Evolutionary conservation across 164 flowering plant species (phyloP).

Genomic region (Vitis riparia): DNA sequence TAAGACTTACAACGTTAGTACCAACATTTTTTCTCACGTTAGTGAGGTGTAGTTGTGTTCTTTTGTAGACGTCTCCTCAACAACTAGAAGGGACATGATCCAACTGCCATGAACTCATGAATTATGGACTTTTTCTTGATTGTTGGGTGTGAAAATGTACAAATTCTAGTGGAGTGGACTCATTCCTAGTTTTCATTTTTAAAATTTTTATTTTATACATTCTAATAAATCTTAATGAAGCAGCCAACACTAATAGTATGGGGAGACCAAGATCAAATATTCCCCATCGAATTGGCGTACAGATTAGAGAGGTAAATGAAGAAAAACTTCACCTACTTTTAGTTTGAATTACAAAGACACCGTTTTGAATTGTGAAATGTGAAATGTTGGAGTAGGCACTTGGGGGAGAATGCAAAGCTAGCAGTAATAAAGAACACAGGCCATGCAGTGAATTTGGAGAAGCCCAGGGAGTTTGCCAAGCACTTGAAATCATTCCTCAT

Average conservation of each 20-base stretch:
- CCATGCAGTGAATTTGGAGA: constrained; percentile 59
- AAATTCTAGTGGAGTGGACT: too few relatives aligned
- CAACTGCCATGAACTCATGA: too few relatives aligned
- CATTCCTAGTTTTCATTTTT: too few relatives aligned
- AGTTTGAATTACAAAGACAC: neutral
- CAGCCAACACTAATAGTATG: constrained; percentile 46
- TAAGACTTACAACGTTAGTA: too few relatives aligned
- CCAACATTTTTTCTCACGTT: too few relatives aligned
- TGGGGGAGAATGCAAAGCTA: constrained; percentile 37
- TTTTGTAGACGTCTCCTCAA: too few relatives aligned
- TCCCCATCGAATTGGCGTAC: constrained; percentile 43
- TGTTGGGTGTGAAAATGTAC: too few relatives aligned
- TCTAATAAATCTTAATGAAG: neutral
- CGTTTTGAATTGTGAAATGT: neutral
- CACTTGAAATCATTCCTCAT: constrained; percentile 41
- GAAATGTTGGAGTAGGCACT: constrained; percentile 24
- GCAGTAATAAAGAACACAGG: constrained; percentile 47
- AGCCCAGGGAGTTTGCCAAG: constrained; percentile 42
- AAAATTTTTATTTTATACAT: neutral
- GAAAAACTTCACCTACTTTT: neutral
- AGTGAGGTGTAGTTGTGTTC: too few relatives aligned
- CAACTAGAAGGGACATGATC: too few relatives aligned
- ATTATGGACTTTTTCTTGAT: too few relatives aligned
- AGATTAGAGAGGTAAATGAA: constrained; percentile 37
- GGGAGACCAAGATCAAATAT: constrained; percentile 55